Conservation (phyloP, 2,329 filamentous ascomycete genomes). For the Epichloe hybrida region DNA sequence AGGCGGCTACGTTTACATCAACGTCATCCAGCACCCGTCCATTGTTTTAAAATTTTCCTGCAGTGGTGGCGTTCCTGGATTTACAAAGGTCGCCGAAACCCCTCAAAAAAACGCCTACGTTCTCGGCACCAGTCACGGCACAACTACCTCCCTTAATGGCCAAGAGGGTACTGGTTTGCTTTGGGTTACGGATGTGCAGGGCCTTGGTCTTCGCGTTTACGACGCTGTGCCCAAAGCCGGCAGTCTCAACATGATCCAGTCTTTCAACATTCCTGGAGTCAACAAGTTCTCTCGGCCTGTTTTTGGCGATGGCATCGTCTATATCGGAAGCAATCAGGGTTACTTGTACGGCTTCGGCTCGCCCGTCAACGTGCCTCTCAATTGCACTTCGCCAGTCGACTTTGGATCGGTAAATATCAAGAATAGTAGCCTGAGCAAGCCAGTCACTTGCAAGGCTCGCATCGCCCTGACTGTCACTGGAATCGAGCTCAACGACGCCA, state of each 20-base stretch:
- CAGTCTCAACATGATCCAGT: slow-evolving; percentile 31
- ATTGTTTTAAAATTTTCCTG: slow-evolving; percentile 46
- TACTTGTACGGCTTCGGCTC: slow-evolving; percentile 42
- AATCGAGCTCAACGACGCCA: slow-evolving; percentile 20
- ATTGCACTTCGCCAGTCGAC: slow-evolving; percentile 35
- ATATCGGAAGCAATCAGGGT: slow-evolving; percentile 37
- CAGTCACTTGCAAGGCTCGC: slow-evolving; percentile 34
- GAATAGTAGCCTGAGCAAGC: slow-evolving; percentile 13
- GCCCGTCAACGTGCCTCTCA: slow-evolving; percentile 37
- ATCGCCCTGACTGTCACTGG: slow-evolving; percentile 28
- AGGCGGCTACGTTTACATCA: slow-evolving; percentile 35
- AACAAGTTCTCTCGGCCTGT: slow-evolving; percentile 45
- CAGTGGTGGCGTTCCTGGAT: slow-evolving; percentile 34
- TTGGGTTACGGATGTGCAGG: slow-evolving; percentile 43
- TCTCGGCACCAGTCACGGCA: slow-evolving; percentile 43
- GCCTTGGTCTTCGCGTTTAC: slow-evolving; percentile 37
- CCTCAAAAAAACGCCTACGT: slow-evolving; percentile 35
- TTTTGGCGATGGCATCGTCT: slow-evolving; percentile 42
- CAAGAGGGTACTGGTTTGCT: slow-evolving; percentile 40
- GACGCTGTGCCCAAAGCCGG: slow-evolving; percentile 35
- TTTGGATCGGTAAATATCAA: slow-evolving; percentile 34
- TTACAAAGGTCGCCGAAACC: slow-evolving; percentile 38
- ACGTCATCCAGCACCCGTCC: slow-evolving; percentile 38
- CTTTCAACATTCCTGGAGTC: slow-evolving; percentile 36
- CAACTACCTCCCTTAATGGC: slow-evolving; percentile 39